phyloP scores from a whole-genome alignment of 192 early-diverging fungal species.

The Chytriomyces confervae region DNA sequence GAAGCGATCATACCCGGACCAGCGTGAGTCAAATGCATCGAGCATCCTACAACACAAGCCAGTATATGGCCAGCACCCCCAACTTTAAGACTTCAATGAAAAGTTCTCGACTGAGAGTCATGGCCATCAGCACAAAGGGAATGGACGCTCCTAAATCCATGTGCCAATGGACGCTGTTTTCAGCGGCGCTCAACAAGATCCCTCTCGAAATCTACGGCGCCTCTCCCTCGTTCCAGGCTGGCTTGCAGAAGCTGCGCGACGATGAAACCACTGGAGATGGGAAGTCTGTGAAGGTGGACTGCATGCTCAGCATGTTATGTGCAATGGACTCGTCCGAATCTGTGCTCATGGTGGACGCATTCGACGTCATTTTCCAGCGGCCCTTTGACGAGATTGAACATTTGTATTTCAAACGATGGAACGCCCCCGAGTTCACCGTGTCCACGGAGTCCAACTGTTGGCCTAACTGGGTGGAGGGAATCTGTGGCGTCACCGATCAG shows the following conservation, averaged over 20 bases:
- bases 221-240: neutral
- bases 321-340: neutral
- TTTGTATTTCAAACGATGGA: neutral
- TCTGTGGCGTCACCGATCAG: neutral
- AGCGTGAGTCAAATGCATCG: too few relatives aligned
- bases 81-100: too few relatives aligned
- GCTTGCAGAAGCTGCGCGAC: too few relatives aligned
- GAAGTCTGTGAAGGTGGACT: constrained; percentile 13
- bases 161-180: constrained; percentile 9
- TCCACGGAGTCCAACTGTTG: constrained; percentile 12
- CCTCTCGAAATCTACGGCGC: constrained; percentile 13
- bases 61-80: too few relatives aligned
- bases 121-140: too few relatives aligned
- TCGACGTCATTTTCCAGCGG: constrained; percentile 19
- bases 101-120: too few relatives aligned
- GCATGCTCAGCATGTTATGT: neutral
- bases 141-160: too few relatives aligned
- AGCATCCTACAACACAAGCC: too few relatives aligned
- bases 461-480: neutral
- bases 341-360: constrained; percentile 24
- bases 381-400: neutral
- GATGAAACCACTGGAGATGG: too few relatives aligned
- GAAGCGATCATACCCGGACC: too few relatives aligned
- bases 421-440: neutral
- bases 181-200: constrained; percentile 8